Percentiles rank a stretch among this genome's conserved stretches.
These are phyloP conservation scores for Tetradesmus lagerheimii DNA, from an alignment of 139 green algal genomes.

Conservation along the genomic window DNA sequence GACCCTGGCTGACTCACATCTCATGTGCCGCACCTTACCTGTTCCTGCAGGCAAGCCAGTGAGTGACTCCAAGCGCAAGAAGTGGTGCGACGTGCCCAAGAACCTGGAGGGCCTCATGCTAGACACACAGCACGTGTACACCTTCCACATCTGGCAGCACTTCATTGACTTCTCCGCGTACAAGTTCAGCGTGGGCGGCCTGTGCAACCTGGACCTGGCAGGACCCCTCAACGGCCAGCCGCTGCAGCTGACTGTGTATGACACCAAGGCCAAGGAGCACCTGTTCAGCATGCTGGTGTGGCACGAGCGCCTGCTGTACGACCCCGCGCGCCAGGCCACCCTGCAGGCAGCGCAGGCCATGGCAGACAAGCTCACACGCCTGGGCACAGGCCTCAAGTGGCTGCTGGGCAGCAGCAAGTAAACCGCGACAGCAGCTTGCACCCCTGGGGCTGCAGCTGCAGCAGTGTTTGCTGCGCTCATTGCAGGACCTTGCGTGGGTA, in stretches of 20 bases:
- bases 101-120: slow-evolving; percentile 24
- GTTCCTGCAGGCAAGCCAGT: background rate
- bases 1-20: background rate
- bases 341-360: background rate
- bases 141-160: slow-evolving; percentile 44
- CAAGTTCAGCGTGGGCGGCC: background rate
- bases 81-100: slow-evolving; percentile 26
- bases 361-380: background rate
- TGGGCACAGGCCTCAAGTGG: background rate
- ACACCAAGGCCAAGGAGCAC: slow-evolving; percentile 3
- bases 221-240: background rate
- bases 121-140: slow-evolving; percentile 19
- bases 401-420: background rate
- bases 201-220: slow-evolving; percentile 12
- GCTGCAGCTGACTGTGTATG: background rate
- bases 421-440: background rate
- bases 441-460: background rate
- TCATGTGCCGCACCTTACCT: background rate
- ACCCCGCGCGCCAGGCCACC: background rate
- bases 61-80: background rate
- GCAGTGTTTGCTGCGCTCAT: background rate
- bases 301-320: slow-evolving; percentile 31
- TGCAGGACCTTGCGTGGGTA: background rate
- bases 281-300: slow-evolving; percentile 20
- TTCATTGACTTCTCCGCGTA: slow-evolving; percentile 29